Evolutionary conservation across 2,329 filamentous ascomycete genomes (phyloP).

Genomic region (Didymella pinodella): DNA sequence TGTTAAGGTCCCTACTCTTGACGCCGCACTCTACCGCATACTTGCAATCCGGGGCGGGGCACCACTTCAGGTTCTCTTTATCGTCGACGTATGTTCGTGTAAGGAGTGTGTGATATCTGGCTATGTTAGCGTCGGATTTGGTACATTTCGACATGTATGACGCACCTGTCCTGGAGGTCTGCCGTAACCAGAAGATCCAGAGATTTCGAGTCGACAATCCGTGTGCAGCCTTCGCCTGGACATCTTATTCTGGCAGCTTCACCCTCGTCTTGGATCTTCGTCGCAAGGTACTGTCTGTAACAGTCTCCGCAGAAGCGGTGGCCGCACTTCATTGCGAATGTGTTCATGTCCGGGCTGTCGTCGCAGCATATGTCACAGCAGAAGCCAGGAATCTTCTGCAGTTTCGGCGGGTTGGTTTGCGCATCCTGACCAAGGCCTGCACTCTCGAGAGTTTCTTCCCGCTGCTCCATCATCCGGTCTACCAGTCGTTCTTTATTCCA

Average conservation of each 20-base stretch:
- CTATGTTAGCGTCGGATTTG: slow-evolving; percentile 23
- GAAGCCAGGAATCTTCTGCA: slow-evolving; percentile 78
- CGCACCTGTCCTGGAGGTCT: slow-evolving; percentile 64
- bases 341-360: slow-evolving; percentile 76
- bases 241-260: slow-evolving; percentile 96
- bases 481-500: slow-evolving; percentile 98
- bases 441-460: slow-evolving; percentile 79
- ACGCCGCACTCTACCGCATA: slow-evolving; percentile 90
- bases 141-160: not conserved
- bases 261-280: slow-evolving; percentile 95
- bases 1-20: slow-evolving; percentile 85
- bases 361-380: slow-evolving; percentile 96
- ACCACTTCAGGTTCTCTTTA: slow-evolving; percentile 95
- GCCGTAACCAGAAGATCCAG: slow-evolving; percentile 75
- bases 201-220: slow-evolving; percentile 90
- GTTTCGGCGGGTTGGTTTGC: slow-evolving; percentile 63
- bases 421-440: slow-evolving; percentile 75
- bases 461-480: slow-evolving; percentile 93
- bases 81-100: slow-evolving; percentile 97
- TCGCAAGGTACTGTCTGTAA: slow-evolving; percentile 87
- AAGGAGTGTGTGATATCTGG: slow-evolving; percentile 82
- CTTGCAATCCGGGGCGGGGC: slow-evolving; percentile 94
- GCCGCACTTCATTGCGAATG: slow-evolving; percentile 93
- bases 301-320: slow-evolving; percentile 94
- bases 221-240: slow-evolving; percentile 83